Evolutionary conservation across 2,329 filamentous ascomycete species (phyloP).

Genomic region (Fusarium sp.): DNA sequence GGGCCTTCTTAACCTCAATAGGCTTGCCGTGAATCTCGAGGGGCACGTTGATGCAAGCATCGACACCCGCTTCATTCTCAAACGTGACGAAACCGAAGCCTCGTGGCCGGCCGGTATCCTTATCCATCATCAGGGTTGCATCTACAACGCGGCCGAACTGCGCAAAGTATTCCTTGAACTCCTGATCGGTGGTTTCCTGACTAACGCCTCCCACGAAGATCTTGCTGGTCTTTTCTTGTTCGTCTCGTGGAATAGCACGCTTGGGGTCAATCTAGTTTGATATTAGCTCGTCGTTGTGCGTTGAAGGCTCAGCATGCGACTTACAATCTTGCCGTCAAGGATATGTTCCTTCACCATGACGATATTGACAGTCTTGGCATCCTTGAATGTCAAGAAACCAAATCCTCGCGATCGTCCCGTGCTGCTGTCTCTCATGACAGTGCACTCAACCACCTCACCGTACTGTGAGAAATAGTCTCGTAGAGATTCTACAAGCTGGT

Average conservation of each 20-base stretch:
- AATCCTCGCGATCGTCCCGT: slow-evolving; percentile 96
- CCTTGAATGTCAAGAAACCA: slow-evolving; percentile 97
- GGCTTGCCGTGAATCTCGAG: slow-evolving; percentile 95
- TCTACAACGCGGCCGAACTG: slow-evolving; percentile 97
- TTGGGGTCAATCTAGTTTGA: slow-evolving; percentile 90
- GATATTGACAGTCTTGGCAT: slow-evolving; percentile 97
- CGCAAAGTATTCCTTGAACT: slow-evolving; percentile 97
- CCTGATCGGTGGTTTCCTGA: slow-evolving; percentile 95
- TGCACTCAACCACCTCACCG: slow-evolving; percentile 96
- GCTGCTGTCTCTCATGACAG: slow-evolving; percentile 97
- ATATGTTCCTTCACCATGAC: slow-evolving; percentile 99
- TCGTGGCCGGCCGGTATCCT: slow-evolving; percentile 95
- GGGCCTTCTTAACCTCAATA: slow-evolving; percentile 98
- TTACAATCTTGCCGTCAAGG: slow-evolving; percentile 97
- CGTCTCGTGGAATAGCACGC: slow-evolving; percentile 94
- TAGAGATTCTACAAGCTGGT: slow-evolving; percentile 80
- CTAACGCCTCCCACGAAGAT: slow-evolving; percentile 99
- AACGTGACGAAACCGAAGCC: slow-evolving; percentile 99
- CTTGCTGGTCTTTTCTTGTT: slow-evolving; percentile 98
- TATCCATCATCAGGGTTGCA: slow-evolving; percentile 99
- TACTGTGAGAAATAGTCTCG: slow-evolving; percentile 98
- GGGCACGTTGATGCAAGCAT: slow-evolving; percentile 86
- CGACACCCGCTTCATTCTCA: slow-evolving; percentile 94
- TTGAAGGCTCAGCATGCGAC: slow-evolving; percentile 53
- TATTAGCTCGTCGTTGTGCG: slow-evolving; percentile 40